Evolutionary conservation across 2,329 filamentous ascomycete species (phyloP).

Genomic region (Microcyclospora tardicrescens): DNA sequence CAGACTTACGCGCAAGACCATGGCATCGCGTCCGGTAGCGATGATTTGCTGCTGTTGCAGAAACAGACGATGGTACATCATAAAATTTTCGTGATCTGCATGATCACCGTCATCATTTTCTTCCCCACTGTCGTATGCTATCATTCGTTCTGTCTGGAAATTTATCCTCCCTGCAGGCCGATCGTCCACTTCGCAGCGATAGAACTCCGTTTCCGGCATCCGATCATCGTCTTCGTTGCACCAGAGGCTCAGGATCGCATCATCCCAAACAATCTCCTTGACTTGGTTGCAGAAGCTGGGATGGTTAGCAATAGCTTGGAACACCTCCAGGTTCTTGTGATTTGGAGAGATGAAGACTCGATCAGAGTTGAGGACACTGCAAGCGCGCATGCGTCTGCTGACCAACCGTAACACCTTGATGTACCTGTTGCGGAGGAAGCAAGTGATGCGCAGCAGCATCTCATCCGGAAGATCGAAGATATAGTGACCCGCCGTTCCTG

Average conservation of each 20-base stretch:
- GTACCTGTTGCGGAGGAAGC: not conserved
- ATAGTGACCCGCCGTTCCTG: too few species aligned
- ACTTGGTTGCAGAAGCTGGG: not conserved
- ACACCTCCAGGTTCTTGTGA: not conserved
- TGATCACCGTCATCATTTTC: too few species aligned
- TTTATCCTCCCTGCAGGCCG: too few species aligned
- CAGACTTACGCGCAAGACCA: not conserved
- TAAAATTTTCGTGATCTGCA: not conserved
- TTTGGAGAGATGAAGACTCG: not conserved
- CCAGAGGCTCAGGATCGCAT: not conserved
- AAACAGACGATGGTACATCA: not conserved
- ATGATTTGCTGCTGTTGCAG: not conserved
- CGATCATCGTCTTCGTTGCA: too few species aligned
- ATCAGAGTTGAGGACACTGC: not conserved
- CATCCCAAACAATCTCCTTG: not conserved
- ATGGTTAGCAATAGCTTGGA: not conserved
- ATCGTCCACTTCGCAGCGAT: too few species aligned
- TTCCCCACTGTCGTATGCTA: too few species aligned
- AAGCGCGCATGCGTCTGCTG: not conserved
- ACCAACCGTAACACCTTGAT: not conserved
- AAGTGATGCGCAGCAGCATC: too few species aligned
- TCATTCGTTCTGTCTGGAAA: too few species aligned
- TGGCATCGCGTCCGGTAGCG: not conserved
- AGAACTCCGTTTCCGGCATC: too few species aligned
- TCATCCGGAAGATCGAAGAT: too few species aligned